Evolutionary conservation across 2,329 filamentous ascomycete species (phyloP).

Genomic region (Penicillium hordei): DNA sequence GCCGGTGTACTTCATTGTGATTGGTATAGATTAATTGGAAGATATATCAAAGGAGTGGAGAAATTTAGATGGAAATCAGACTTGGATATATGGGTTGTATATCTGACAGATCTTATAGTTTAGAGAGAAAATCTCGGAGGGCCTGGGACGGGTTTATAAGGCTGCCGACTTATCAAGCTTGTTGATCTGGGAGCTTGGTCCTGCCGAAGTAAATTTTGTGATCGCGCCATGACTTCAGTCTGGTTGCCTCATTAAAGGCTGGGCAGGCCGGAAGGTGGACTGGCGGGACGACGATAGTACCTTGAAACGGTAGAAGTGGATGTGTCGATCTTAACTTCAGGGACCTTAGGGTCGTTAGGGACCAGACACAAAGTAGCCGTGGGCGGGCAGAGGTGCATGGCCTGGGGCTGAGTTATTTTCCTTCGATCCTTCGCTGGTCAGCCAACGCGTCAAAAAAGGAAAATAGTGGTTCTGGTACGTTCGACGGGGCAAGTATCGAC

Average conservation of each 20-base stretch:
- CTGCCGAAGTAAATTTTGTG: constrained; percentile 11
- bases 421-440: constrained; percentile 5
- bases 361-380: not conserved
- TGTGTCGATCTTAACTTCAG: constrained; percentile 16
- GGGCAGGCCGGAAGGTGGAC: not conserved
- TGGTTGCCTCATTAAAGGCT: constrained; percentile 8
- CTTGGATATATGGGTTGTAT: not conserved
- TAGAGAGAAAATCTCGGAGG: not conserved
- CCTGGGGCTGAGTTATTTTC: constrained; percentile 8
- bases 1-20: constrained; percentile 22
- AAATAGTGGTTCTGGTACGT: constrained; percentile 3
- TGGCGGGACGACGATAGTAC: not conserved
- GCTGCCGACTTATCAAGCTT: not conserved
- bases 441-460: not conserved
- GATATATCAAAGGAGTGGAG: not conserved
- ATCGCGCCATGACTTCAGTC: constrained; percentile 21
- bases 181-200: constrained; percentile 7
- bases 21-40: not conserved
- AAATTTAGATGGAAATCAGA: not conserved
- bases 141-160: constrained; percentile 16
- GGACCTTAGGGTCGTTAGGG: constrained; percentile 2
- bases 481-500: constrained; percentile 17
- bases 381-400: not conserved
- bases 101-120: constrained; percentile 1
- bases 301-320: not conserved